Conservation (phyloP, 805 yeast genomes). For the Maudiozyma saulgeensis region DNA sequence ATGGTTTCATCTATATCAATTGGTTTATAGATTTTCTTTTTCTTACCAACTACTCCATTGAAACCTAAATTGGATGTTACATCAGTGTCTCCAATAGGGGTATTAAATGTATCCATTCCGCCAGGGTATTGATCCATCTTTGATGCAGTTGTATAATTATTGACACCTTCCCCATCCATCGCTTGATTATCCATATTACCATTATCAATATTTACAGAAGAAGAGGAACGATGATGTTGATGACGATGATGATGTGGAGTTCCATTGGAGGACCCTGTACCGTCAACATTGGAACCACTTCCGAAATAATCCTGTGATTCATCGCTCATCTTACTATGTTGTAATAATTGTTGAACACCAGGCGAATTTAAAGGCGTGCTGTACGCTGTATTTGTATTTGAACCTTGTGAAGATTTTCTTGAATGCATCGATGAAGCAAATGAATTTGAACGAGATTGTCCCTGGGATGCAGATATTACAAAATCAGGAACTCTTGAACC, state of each 20-base stretch:
- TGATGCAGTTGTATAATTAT: background rate
- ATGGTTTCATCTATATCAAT: constrained; percentile 77
- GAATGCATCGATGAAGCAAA: constrained; percentile 25
- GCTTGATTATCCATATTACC: background rate
- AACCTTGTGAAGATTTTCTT: constrained; percentile 24
- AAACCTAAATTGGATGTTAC: background rate
- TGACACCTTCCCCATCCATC: background rate
- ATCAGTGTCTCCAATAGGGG: background rate
- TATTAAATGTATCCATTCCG: background rate
- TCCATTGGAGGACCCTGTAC: background rate
- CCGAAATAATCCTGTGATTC: constrained; percentile 17
- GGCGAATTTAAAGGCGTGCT: constrained; percentile 29
- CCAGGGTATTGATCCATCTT: constrained; percentile 2
- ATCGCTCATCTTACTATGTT: background rate
- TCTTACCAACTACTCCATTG: constrained; percentile 1
- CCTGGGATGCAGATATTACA: background rate
- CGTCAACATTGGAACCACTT: background rate
- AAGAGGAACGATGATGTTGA: background rate
- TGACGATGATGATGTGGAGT: constrained; percentile 1
- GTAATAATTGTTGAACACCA: constrained; percentile 12
- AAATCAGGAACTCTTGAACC: constrained; percentile 1
- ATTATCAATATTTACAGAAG: constrained; percentile 1
- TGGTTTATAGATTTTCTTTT: constrained; percentile 24
- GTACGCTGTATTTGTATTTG: constrained; percentile 23
- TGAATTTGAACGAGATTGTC: constrained; percentile 19